phyloP scores from a whole-genome alignment of 1,284 basidiomycete species.

The Pholiota adiposa region DNA sequence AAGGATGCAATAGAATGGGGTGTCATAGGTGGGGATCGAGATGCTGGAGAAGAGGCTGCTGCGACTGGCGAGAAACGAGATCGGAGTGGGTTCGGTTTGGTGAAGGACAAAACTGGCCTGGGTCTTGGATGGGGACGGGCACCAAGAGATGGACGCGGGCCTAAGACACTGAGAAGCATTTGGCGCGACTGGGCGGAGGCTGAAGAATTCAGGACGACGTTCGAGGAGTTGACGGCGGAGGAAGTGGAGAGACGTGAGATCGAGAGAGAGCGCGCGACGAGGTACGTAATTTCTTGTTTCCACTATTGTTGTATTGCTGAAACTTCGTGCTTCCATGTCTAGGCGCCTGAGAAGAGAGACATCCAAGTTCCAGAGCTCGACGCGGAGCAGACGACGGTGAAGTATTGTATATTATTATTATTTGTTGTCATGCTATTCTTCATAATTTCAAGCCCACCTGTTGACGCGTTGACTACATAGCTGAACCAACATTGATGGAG shows the following conservation, averaged over 20 bases:
- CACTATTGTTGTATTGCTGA: neutral
- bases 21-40: slow-evolving; percentile 69
- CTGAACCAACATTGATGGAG: neutral
- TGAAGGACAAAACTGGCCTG: slow-evolving; percentile 81
- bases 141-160: slow-evolving; percentile 74
- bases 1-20: slow-evolving; percentile 94
- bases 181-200: slow-evolving; percentile 97
- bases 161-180: slow-evolving; percentile 83
- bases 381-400: slow-evolving; percentile 31
- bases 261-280: slow-evolving; percentile 80
- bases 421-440: slow-evolving; percentile 14
- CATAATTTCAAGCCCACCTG: neutral
- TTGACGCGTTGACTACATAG: neutral
- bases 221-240: slow-evolving; percentile 86
- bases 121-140: slow-evolving; percentile 73
- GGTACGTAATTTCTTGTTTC: slow-evolving; percentile 31
- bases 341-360: slow-evolving; percentile 77
- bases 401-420: slow-evolving; percentile 22
- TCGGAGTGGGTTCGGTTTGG: slow-evolving; percentile 51
- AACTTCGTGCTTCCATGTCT: slow-evolving; percentile 14
- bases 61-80: slow-evolving; percentile 38
- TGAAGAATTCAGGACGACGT: slow-evolving; percentile 89
- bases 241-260: slow-evolving; percentile 89
- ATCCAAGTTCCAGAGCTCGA: slow-evolving; percentile 60
- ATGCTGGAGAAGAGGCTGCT: slow-evolving; percentile 34